phyloP scores from a whole-genome alignment of 1,139 yeast genomes.

The Tardiomyces blankii region DNA sequence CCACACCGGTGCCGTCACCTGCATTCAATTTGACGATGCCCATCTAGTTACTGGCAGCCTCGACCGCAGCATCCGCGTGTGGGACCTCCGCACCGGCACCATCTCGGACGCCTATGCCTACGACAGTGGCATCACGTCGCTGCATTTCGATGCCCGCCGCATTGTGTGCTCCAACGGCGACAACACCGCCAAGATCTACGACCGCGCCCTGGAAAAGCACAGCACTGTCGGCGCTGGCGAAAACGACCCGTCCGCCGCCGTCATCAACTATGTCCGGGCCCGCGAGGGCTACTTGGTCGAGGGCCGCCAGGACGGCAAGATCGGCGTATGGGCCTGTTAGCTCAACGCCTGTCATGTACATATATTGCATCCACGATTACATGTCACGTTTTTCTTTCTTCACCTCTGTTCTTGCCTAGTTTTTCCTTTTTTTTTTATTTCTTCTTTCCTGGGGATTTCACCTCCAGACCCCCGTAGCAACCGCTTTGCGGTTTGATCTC shows the following conservation, averaged over 20 bases:
- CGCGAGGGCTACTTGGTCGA: conserved; percentile 54
- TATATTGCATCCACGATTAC: background rate
- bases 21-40: conserved; percentile 55
- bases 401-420: background rate
- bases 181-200: conserved; percentile 41
- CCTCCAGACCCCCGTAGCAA: too few relatives aligned
- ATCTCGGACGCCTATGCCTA: conserved; percentile 50
- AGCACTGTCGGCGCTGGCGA: conserved; percentile 39
- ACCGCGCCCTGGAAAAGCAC: conserved; percentile 40
- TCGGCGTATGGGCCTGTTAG: conserved; percentile 48
- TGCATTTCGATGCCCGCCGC: conserved; percentile 45
- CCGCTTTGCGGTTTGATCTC: too few relatives aligned
- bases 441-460: too few relatives aligned
- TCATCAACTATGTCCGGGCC: conserved; percentile 35
- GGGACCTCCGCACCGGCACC: conserved; percentile 64
- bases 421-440: background rate
- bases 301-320: conserved; percentile 46
- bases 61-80: conserved; percentile 53
- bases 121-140: conserved; percentile 37
- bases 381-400: background rate
- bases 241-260: conserved; percentile 20
- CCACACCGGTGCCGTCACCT: conserved; percentile 60
- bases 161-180: conserved; percentile 44
- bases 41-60: conserved; percentile 53
- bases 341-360: background rate